Evolutionary conservation across 2,329 filamentous ascomycete species (phyloP), one percentile per base, ranked within the genome.

Genomic region (Myriangium duriaei): DNA sequence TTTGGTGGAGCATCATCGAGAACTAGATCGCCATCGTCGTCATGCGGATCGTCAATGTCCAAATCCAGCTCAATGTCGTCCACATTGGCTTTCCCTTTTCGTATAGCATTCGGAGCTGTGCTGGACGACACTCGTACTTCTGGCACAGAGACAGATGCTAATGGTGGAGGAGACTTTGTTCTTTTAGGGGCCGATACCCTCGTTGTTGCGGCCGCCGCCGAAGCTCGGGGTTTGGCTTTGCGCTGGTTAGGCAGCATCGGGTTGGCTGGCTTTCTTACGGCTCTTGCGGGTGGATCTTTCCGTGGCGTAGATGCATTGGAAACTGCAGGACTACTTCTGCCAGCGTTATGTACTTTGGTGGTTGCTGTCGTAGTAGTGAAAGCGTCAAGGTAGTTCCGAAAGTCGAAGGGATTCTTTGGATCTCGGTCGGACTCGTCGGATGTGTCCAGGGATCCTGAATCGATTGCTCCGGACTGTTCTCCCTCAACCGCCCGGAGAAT

Each of bases 361-460:
- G 51, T 11, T 51, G 49, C 46, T 55, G 60, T 37, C 45, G 30
- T 26, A 24, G 36, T 29, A 17, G 21, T 14, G 12, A 30, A 21
- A 11, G 36, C 21, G 7, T 15, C 21, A 5, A 69, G 45, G 47
- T 64, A 67, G 40, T 67, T 63, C n/a, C 65, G 51, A 46, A 61
- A 68, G 47, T 69, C 65, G 48, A 61, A 69, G 0, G 65, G 65
- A 42, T 69, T 68, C 44, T 52, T 46, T 3, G 57, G 49, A 24
- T 68, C 65, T 0, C 61, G 54, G 11, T 53, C 55, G 15, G 52
- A 53, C 10, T 56, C 54, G 9, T 58, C 55, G 4, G 21, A 7
- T 7, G 21, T 26, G 21, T 7, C 7, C n/a, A 7, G 21, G 7
- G 21, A 26, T 7, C 21, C 21, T 7, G 21, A 7, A n/a, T 26